Conservation (phyloP, 352 stramenopile genomes). For the Pythium plurisporium region DNA sequence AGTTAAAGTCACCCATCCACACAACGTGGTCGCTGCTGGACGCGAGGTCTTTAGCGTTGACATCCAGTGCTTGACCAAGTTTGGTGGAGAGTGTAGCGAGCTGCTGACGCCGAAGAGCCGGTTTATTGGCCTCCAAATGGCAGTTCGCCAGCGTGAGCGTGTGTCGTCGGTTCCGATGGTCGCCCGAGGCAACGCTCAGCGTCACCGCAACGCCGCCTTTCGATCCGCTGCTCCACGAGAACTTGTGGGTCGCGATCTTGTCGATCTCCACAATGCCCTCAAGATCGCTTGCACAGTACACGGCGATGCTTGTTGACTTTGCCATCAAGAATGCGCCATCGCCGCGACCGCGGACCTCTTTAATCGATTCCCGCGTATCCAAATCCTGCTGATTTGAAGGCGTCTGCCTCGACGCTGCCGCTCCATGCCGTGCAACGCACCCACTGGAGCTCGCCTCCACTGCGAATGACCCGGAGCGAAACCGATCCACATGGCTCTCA, state of each 20-base stretch:
- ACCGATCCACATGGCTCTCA: slow-evolving; percentile 1
- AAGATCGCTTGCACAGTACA: slow-evolving; percentile 48
- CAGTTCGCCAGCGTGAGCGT: slow-evolving; percentile 68
- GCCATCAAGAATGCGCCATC: slow-evolving; percentile 56
- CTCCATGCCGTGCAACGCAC: not conserved
- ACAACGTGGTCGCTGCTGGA: slow-evolving; percentile 68
- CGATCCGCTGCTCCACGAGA: slow-evolving; percentile 43
- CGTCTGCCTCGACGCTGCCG: not conserved
- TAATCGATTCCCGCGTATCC: slow-evolving; percentile 7
- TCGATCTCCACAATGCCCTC: slow-evolving; percentile 39
- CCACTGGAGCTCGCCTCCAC: slow-evolving; percentile 9
- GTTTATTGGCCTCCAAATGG: slow-evolving; percentile 63
- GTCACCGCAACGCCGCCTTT: slow-evolving; percentile 60
- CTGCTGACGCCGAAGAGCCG: slow-evolving; percentile 46
- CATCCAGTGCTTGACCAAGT: slow-evolving; percentile 39
- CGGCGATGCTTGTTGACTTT: slow-evolving; percentile 63
- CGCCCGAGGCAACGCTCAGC: slow-evolving; percentile 28
- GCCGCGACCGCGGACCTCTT: slow-evolving; percentile 49
- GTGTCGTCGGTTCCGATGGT: slow-evolving; percentile 7
- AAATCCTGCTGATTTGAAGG: not conserved
- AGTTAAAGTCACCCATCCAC: slow-evolving; percentile 84
- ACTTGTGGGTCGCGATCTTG: slow-evolving; percentile 50
- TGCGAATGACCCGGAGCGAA: slow-evolving; percentile 9
- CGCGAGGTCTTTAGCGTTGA: slow-evolving; percentile 30
- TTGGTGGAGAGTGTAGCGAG: slow-evolving; percentile 39